Evolutionary conservation across 495 filamentous ascomycete genomes (phyloP), one percentile per base, ranked within the genome.

Genomic region (Parmelia sp.): DNA sequence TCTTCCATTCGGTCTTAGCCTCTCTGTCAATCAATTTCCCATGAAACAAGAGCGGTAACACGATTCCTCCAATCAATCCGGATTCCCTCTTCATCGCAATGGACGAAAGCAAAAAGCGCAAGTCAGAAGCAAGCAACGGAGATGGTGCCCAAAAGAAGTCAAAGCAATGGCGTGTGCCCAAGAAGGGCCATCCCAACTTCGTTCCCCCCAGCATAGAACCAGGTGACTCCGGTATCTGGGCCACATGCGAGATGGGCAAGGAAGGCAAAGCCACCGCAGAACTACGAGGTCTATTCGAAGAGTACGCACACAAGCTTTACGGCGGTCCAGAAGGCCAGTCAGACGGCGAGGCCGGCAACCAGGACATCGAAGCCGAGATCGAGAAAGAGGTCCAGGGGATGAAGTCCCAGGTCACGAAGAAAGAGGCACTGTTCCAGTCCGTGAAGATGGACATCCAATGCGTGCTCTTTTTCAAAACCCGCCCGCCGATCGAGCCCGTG

Each of bases 211-310:
- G 56, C 45, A 83, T 91, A 63, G 85, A 90, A 66, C 78, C 85
- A 31, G 94, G 94, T 21, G 90, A 94, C 73, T 78, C 81, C 53
- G 94, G 94, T 15, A 88, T 97, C 36, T 97, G 93, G 83, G 84
- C 88, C 33, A 96, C 95, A 2, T 97, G 92, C 71, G 87, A 91
- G 39, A 86, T 86, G 74, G 85, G 84, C 59, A 88, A 83, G 74
- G 93, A 98, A 77, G 77, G 76, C 27, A 92, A 87, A 76, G 91
- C 90, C 25, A 81, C 88, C 3, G 79, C 77, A 42, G 94, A 98
- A 71, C 74, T 91, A 51, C 75, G 80, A 33, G 80, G 86, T 71
- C 73, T 97, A 39, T 90, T 96, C 71, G 82, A 87, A 23, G 83
- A 94, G 79, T 68, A 65, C 47, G 66, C 63, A 14, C 51, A 42